Base-by-base conservation (phyloP, 2,329 filamentous ascomycete genomes). In the Colletotrichum graminicola region DNA sequence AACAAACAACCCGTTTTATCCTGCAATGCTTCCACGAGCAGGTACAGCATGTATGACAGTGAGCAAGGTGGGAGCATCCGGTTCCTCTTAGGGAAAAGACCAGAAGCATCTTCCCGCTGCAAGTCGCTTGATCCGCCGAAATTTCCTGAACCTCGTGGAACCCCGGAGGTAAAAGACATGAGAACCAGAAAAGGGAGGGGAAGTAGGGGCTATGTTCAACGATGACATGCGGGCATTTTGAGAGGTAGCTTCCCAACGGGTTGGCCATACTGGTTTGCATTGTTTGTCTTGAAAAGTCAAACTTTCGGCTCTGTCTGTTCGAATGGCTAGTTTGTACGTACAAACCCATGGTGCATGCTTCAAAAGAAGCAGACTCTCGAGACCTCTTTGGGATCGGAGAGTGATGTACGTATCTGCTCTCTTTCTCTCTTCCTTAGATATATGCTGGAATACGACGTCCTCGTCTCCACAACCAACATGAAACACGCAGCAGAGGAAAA, bases 51-150 rank as follows among this genome's bases (percentile, higher is more conserved):
- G 18, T 29, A n/a, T 61, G 11, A 29, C 39, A 29, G n/a, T 18
- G n/a, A n/a, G 16, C 54, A 55, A 41, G 55, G 32, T 23, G 16
- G 23, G 16, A n/a, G 12, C 34, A n/a, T 49, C 36, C 36, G 21
- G 45, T 47, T 26, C 23, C 52, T 39, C 6, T 18, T 1, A 12
- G 23, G 18, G 23, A 41, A 47, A n/a, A 36, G 29, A 11, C 14
- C n/a, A 26, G 36, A 60, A 18, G 67, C 62, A 72, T 60, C 67
- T 63, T 71, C 34, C 71, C 63, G 71, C 59, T 64, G 67, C 67
- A 49, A n/a, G 39, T 23, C 49, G 57, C 67, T 61, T 47, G 55
- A 73, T 71, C 47, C 62, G 68, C 65, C 41, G 34, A 43, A 26
- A 12, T 4, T 32, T 26, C 21, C n/a, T 55, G 29, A 39, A 47